Evolutionary conservation across 305 asterid genomes (phyloP).

Genomic region (Solanum hybrid): DNA sequence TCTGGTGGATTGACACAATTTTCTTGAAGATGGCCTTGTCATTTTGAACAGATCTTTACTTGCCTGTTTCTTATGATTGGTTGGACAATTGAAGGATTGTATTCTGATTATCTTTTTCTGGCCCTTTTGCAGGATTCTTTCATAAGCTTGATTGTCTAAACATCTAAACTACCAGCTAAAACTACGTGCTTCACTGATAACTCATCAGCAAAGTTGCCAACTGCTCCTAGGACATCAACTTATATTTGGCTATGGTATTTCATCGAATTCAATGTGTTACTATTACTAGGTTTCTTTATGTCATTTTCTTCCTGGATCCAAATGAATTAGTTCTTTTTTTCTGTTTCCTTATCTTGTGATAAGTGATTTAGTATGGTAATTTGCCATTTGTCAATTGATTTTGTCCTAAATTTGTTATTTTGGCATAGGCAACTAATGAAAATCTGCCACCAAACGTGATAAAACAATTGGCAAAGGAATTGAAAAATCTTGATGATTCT

Average conservation of each 20-base stretch:
- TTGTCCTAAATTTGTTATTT: not conserved
- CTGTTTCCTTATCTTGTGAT: not conserved
- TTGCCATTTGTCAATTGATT: not conserved
- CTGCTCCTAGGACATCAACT: not conserved
- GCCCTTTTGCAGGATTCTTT: not conserved
- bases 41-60: not conserved
- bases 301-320: not conserved
- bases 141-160: not conserved
- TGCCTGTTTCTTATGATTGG: not conserved
- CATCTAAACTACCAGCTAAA: not conserved
- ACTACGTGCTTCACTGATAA: not conserved
- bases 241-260: not conserved
- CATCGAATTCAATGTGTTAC: not conserved
- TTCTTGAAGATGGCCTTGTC: not conserved
- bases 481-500: constrained; percentile 86
- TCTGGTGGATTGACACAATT: not conserved
- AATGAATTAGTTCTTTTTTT: not conserved
- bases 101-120: not conserved
- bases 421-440: constrained; percentile 73
- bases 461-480: constrained; percentile 81
- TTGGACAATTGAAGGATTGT: not conserved
- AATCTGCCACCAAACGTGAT: constrained; percentile 94
- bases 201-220: not conserved
- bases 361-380: not conserved
- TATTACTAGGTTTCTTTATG: not conserved